A percentile compares a stretch with the other conserved stretches of the same genome.
Conservation (phyloP, 2,329 filamentous ascomycete species). For the Diaporthe helianthi region DNA sequence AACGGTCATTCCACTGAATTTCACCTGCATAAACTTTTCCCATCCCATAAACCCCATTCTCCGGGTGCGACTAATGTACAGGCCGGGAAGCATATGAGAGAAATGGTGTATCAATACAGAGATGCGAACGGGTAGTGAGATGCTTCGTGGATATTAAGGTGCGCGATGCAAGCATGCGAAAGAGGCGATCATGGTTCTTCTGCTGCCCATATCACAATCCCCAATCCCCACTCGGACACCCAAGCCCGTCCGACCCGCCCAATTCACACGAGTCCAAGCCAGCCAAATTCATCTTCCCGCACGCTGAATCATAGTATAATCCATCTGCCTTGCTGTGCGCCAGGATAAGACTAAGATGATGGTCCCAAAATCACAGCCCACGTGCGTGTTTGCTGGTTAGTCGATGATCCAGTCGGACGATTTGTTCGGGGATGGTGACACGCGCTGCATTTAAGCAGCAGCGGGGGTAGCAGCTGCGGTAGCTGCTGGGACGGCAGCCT, state of each 20-base stretch:
- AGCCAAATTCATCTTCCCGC: slow-evolving; percentile 37
- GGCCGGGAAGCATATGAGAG: slow-evolving; percentile 43
- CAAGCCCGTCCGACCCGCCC: slow-evolving; percentile 19
- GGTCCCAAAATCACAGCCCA: slow-evolving; percentile 23
- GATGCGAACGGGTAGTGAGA: slow-evolving; percentile 32
- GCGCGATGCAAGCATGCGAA: slow-evolving; percentile 39
- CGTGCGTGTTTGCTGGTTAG: slow-evolving; percentile 18
- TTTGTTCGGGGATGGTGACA: slow-evolving; percentile 1
- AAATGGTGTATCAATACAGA: slow-evolving; percentile 47
- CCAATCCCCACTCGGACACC: slow-evolving; percentile 35
- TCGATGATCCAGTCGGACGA: slow-evolving; percentile 17
- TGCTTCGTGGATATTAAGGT: slow-evolving; percentile 41
- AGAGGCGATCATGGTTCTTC: slow-evolving; percentile 44
- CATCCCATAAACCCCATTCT: slow-evolving; percentile 36
- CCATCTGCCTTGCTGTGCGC: slow-evolving; percentile 29
- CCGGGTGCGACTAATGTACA: slow-evolving; percentile 46
- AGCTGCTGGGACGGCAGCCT: slow-evolving; percentile 40
- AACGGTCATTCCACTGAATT: slow-evolving; percentile 30
- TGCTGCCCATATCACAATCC: slow-evolving; percentile 41
- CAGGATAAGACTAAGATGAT: slow-evolving; percentile 35
- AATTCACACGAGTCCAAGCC: slow-evolving; percentile 32
- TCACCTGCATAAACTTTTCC: slow-evolving; percentile 35
- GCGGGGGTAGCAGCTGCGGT: slow-evolving; percentile 34
- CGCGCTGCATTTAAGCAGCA: slow-evolving; percentile 42
- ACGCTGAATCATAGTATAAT: slow-evolving; percentile 38